These are phyloP conservation scores for Spergularia marina DNA, from an alignment of 148 eudicot species.

Conservation along the genomic window DNA sequence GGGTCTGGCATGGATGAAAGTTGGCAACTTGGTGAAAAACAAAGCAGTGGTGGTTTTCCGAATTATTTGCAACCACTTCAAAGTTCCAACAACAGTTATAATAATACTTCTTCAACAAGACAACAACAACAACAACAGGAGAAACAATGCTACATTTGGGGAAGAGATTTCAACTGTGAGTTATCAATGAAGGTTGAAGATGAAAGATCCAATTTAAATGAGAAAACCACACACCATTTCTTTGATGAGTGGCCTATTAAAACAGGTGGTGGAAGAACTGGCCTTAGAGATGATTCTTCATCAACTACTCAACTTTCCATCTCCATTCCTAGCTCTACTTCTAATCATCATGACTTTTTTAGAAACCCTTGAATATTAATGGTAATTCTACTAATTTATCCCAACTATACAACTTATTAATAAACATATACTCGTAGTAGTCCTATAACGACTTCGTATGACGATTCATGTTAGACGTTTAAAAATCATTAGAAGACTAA, in stretches of 20 bases:
- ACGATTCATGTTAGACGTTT: no score
- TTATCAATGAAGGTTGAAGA: constrained; percentile 37
- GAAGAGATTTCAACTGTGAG: constrained; percentile 43
- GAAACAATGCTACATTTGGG: constrained; percentile 42
- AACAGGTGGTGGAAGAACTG: constrained; percentile 19
- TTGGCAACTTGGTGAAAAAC: constrained; percentile 29
- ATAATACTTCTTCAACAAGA: not conserved
- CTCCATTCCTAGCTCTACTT: constrained; percentile 36
- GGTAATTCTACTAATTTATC: not conserved
- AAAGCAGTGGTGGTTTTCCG: constrained; percentile 27
- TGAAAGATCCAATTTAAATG: constrained; percentile 21
- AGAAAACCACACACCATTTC: constrained; percentile 47
- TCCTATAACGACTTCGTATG: no score
- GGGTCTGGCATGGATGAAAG: constrained; percentile 31
- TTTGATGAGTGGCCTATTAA: constrained; percentile 51
- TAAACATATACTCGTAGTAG: no score
- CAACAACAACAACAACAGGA: constrained; percentile 21
- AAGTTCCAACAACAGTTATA: constrained; percentile 8
- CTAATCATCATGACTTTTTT: constrained; percentile 43
- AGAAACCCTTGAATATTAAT: constrained; percentile 16
- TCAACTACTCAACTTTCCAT: constrained; percentile 52
- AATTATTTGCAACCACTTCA: constrained; percentile 30
- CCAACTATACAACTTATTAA: no score
- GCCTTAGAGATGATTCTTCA: constrained; percentile 36
- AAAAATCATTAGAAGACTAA: no score